Evolutionary conservation across 208 protist genomes (phyloP).

Genomic region (Leishmania martiniquensis): DNA sequence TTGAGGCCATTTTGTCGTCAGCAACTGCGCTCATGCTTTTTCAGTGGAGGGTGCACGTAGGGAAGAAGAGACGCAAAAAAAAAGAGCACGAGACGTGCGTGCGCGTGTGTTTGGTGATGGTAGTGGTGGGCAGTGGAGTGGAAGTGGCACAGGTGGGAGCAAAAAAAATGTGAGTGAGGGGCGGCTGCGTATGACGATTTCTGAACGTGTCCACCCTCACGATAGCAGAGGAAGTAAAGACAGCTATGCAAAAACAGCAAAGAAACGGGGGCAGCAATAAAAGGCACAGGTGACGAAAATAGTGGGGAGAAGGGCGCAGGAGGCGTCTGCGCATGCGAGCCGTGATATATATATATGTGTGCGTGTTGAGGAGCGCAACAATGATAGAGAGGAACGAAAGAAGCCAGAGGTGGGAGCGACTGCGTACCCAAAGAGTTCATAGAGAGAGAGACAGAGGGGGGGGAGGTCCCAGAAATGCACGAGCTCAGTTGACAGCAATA

Average conservation of each 20-base stretch:
- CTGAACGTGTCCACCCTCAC: neutral
- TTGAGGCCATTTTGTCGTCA: neutral
- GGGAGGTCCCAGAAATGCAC: too few species aligned
- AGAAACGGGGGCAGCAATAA: neutral
- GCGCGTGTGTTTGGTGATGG: neutral
- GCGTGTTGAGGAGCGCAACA: neutral
- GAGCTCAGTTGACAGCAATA: too few species aligned
- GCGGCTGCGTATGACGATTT: neutral
- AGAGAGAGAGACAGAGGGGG: neutral
- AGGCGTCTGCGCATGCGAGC: neutral
- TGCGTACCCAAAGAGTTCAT: too few species aligned
- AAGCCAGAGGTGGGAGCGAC: too few species aligned
- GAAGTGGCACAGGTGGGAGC: neutral
- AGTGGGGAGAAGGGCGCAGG: neutral
- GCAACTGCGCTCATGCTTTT: neutral
- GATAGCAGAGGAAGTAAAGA: neutral
- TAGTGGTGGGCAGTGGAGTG: neutral
- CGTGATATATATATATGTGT: neutral
- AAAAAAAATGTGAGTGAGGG: neutral
- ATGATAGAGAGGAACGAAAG: too few species aligned
- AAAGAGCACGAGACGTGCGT: neutral
- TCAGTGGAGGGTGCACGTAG: neutral
- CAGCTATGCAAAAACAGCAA: neutral
- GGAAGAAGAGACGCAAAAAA: neutral
- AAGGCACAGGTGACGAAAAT: neutral